Percentiles rank a stretch among this genome's conserved stretches.
Conservation (phyloP, 2,329 filamentous ascomycete genomes). For the Aspergillus hiratsukae region DNA sequence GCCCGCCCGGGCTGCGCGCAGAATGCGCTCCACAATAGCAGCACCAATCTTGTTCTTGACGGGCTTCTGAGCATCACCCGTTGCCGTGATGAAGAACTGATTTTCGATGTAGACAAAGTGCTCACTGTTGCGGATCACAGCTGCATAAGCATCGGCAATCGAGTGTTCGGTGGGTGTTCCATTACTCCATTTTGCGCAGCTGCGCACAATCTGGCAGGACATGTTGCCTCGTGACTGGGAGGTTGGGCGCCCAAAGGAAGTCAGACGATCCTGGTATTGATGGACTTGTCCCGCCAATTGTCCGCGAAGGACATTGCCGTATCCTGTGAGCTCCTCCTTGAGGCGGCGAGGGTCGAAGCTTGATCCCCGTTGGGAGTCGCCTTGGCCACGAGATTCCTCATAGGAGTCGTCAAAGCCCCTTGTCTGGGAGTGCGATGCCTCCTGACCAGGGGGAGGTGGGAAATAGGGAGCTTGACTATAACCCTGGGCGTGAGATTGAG, state of each 20-base stretch:
- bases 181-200: slow-evolving; percentile 93
- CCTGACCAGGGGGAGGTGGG: slow-evolving; percentile 38
- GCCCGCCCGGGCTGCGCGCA: slow-evolving; percentile 72
- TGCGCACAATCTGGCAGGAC: slow-evolving; percentile 57
- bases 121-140: slow-evolving; percentile 79
- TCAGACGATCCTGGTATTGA: slow-evolving; percentile 40
- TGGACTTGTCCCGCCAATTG: slow-evolving; percentile 42
- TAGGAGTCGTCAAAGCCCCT: slow-evolving; percentile 33
- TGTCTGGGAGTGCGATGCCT: slow-evolving; percentile 25
- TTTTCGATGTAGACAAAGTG: slow-evolving; percentile 98
- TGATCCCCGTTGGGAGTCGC: slow-evolving; percentile 30
- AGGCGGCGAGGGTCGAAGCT: slow-evolving; percentile 32
- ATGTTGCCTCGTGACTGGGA: slow-evolving; percentile 29
- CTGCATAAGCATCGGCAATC: slow-evolving; percentile 77
- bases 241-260: slow-evolving; percentile 18
- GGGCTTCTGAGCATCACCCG: slow-evolving; percentile 76
- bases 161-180: slow-evolving; percentile 80
- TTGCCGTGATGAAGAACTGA: slow-evolving; percentile 97
- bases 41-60: slow-evolving; percentile 87
- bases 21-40: slow-evolving; percentile 85
- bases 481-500: slow-evolving; percentile 3
- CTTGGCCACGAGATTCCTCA: slow-evolving; percentile 29
- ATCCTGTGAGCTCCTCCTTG: slow-evolving; percentile 34
- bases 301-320: slow-evolving; percentile 36
- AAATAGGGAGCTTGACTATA: slow-evolving; percentile 38